These are phyloP conservation scores for Termitomyces sp. DNA, from an alignment of 768 basidiomycete species.

Conservation along the genomic window DNA sequence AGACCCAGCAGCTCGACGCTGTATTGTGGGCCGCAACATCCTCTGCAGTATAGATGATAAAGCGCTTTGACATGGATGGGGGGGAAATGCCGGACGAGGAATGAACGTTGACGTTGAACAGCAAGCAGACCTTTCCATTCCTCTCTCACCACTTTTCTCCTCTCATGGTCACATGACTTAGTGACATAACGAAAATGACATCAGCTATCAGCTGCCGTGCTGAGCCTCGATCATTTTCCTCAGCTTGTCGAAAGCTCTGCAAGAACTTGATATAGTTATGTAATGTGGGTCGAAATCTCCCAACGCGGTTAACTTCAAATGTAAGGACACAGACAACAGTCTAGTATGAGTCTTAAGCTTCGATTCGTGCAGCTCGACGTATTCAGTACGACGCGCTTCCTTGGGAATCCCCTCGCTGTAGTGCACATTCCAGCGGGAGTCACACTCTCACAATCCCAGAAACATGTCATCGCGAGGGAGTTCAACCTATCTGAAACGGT, in stretches of 20 bases:
- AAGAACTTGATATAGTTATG: no score
- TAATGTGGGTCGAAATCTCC: no score
- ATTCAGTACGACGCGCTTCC: slow-evolving; percentile 34
- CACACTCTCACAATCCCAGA: slow-evolving; percentile 29
- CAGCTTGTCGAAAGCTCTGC: neutral
- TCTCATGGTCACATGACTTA: slow-evolving; percentile 12
- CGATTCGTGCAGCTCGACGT: slow-evolving; percentile 34
- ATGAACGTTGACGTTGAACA: neutral
- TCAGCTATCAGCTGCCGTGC: neutral
- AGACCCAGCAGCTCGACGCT: slow-evolving; percentile 72
- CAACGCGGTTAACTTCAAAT: no score
- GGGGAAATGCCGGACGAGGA: neutral
- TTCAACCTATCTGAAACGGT: slow-evolving; percentile 49
- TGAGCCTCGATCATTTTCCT: no score
- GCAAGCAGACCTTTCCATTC: neutral
- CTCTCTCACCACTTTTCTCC: slow-evolving; percentile 12
- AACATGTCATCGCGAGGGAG: slow-evolving; percentile 39
- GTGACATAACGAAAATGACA: neutral
- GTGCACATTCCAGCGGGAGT: slow-evolving; percentile 28
- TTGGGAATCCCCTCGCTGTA: slow-evolving; percentile 42
- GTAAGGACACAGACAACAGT: neutral
- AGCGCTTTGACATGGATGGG: slow-evolving; percentile 56
- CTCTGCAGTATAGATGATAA: slow-evolving; percentile 69
- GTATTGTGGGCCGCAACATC: slow-evolving; percentile 67
- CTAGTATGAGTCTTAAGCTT: slow-evolving; percentile 14